These are phyloP conservation scores for Cyberlindnera amylophila DNA, from an alignment of 805 yeast species.

Conservation along the genomic window DNA sequence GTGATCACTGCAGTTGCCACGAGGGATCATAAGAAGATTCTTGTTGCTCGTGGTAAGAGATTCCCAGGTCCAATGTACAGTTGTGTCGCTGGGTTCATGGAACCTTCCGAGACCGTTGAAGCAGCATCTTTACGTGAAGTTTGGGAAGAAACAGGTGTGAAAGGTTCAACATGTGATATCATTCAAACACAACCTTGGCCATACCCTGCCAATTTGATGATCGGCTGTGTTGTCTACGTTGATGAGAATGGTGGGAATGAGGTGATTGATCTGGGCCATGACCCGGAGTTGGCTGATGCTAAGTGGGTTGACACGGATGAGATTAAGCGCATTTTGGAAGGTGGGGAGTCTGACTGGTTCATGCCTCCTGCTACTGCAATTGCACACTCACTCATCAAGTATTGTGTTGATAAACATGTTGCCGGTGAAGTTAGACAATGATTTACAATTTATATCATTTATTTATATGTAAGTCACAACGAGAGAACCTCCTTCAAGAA, in stretches of 20 bases:
- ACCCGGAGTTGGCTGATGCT: conserved; percentile 82
- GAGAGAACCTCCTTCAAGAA: conserved; percentile 44
- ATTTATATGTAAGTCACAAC: too few species aligned
- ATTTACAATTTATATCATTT: too few species aligned
- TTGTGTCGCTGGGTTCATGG: conserved; percentile 94
- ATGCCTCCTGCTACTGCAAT: conserved; percentile 28
- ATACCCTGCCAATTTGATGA: conserved; percentile 88
- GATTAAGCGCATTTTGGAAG: conserved; percentile 32
- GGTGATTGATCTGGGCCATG: conserved; percentile 68
- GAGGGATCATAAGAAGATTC: conserved; percentile 51
- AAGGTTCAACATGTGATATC: conserved; percentile 52
- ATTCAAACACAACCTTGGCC: conserved; percentile 95
- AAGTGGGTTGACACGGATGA: conserved; percentile 70
- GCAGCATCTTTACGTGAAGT: conserved; percentile 84
- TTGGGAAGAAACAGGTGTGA: conserved; percentile 94
- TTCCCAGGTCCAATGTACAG: conserved; percentile 63
- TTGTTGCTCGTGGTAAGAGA: conserved; percentile 69
- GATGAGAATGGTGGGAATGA: conserved; percentile 65
- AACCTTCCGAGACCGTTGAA: conserved; percentile 90
- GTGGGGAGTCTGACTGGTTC: conserved; percentile 21
- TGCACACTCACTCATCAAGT: conserved; percentile 26
- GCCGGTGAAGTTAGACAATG: conserved; percentile 1
- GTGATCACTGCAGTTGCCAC: conserved; percentile 78
- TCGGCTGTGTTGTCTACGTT: conserved; percentile 85
- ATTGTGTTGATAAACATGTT: conserved; percentile 16